These are phyloP conservation scores for Hypericum androsaemum DNA, from an alignment of 345 rosid genomes.

Conservation along the genomic window DNA sequence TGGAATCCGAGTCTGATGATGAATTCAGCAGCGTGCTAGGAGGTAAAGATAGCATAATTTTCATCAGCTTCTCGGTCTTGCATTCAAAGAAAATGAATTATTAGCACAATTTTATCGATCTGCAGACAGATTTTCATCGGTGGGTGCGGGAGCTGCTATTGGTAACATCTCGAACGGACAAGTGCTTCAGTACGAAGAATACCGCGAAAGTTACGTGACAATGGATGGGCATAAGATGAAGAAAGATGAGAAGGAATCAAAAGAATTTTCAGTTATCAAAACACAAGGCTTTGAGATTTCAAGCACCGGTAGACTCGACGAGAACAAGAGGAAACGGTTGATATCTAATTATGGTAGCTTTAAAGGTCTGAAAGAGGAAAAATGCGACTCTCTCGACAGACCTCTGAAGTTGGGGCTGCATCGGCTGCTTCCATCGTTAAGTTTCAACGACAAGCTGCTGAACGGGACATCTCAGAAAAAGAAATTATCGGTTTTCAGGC, in stretches of 20 bases:
- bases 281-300: conserved; percentile 25
- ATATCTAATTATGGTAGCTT: conserved; percentile 31
- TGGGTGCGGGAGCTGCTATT: conserved; percentile 21
- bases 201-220: conserved; percentile 48
- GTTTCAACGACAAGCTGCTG: background rate
- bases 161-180: conserved; percentile 45
- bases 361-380: conserved; percentile 2
- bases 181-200: conserved; percentile 68
- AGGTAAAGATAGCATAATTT: conserved; percentile 31
- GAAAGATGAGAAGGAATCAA: conserved; percentile 34
- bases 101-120: background rate
- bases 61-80: background rate
- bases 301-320: conserved; percentile 27
- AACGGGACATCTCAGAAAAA: background rate
- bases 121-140: conserved; percentile 44
- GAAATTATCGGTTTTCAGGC: background rate
- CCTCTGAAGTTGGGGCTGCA: no score
- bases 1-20: conserved; percentile 88
- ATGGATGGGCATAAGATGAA: conserved; percentile 36
- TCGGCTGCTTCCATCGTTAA: no score
- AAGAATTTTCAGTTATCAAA: conserved; percentile 11
- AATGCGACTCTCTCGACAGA: no score
- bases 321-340: conserved; percentile 30
- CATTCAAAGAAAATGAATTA: background rate
- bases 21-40: conserved; percentile 65